Conservation (phyloP, 805 yeast genomes). For the Suhomyces tanzawaensis region DNA sequence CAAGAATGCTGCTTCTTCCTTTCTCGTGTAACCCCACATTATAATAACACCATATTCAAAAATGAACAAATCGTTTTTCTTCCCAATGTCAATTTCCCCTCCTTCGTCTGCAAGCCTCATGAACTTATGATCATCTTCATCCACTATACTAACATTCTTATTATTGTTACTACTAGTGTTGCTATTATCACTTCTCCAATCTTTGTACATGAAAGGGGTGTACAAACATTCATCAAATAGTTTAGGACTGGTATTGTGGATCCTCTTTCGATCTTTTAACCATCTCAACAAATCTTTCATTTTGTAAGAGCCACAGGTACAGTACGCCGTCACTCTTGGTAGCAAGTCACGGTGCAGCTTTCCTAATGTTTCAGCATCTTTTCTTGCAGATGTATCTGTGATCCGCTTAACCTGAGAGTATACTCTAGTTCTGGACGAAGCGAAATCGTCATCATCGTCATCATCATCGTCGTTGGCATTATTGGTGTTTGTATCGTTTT, state of each 20-base stretch:
- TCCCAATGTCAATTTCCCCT: slow-evolving; percentile 87
- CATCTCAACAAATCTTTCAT: slow-evolving; percentile 86
- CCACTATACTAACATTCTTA: slow-evolving; percentile 8
- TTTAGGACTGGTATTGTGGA: slow-evolving; percentile 78
- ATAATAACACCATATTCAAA: slow-evolving; percentile 98
- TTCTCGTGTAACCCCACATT: slow-evolving; percentile 88
- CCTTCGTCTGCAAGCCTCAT: slow-evolving; percentile 89
- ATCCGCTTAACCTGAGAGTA: slow-evolving; percentile 83
- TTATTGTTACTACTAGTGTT: slow-evolving; percentile 16
- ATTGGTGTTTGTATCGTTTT: slow-evolving; percentile 22
- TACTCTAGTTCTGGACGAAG: slow-evolving; percentile 43
- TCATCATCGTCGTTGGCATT: slow-evolving; percentile 14
- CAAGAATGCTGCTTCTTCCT: slow-evolving; percentile 80
- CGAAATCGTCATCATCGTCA: slow-evolving; percentile 32
- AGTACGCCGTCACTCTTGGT: slow-evolving; percentile 94
- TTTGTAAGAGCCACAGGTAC: slow-evolving; percentile 89
- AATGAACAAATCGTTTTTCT: slow-evolving; percentile 75
- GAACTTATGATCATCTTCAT: slow-evolving; percentile 27
- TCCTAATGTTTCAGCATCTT: slow-evolving; percentile 91
- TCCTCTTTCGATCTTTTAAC: slow-evolving; percentile 73
- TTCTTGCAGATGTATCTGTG: slow-evolving; percentile 83
- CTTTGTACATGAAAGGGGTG: slow-evolving; percentile 82
- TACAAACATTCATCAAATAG: slow-evolving; percentile 92
- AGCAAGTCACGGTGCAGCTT: slow-evolving; percentile 79
- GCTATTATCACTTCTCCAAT: slow-evolving; percentile 60